Evolutionary conservation across 176 grass and related monocot genomes (phyloP).

Genomic region (Juncus inflexus): DNA sequence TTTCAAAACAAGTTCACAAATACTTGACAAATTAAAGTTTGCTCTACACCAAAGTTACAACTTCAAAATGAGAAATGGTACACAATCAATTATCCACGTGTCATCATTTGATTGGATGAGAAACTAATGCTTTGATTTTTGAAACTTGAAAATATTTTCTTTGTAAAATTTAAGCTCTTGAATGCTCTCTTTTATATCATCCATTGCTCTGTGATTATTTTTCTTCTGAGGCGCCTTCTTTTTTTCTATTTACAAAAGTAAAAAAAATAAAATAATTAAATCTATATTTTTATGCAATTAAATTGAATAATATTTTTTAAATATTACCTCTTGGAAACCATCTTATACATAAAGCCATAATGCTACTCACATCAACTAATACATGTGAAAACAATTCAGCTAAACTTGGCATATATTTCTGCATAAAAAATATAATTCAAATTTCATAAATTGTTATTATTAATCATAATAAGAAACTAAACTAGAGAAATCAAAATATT

Average conservation of each 20-base stretch:
- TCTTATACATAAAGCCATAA: slow-evolving; percentile 80
- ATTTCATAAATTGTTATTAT: slow-evolving; percentile 21
- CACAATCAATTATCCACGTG: background rate
- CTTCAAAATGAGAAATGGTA: too few relatives aligned
- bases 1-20: too few relatives aligned
- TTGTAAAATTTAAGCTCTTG: slow-evolving; percentile 72
- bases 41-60: too few relatives aligned
- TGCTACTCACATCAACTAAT: slow-evolving; percentile 80
- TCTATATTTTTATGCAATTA: background rate
- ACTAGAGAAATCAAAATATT: slow-evolving; percentile 8
- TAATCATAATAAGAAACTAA: slow-evolving; percentile 15
- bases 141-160: slow-evolving; percentile 71
- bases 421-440: slow-evolving; percentile 25
- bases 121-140: slow-evolving; percentile 36
- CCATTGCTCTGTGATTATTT: slow-evolving; percentile 81
- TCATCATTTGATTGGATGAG: too few relatives aligned
- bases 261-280: slow-evolving; percentile 12
- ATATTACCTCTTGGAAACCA: slow-evolving; percentile 82
- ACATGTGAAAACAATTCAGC: slow-evolving; percentile 69
- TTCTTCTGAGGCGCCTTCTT: slow-evolving; percentile 54
- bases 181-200: slow-evolving; percentile 89
- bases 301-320: too few relatives aligned
- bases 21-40: too few relatives aligned
- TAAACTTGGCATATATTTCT: slow-evolving; percentile 86
- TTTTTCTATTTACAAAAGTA: slow-evolving; percentile 40